phyloP scores from a whole-genome alignment of 257 asterid species.

The Solanum pimpinellifolium region DNA sequence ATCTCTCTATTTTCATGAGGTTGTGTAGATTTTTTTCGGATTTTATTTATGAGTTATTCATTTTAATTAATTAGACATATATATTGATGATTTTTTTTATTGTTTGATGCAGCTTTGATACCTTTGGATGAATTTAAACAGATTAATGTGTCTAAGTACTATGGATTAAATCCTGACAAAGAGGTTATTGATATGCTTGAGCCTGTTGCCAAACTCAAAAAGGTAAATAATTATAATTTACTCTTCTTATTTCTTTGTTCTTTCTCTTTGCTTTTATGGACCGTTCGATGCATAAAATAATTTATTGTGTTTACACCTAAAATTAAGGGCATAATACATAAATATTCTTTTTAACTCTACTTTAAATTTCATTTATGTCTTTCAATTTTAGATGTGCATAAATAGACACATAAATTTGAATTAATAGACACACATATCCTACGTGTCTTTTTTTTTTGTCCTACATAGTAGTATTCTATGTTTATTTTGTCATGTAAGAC shows the following conservation, averaged over 20 bases:
- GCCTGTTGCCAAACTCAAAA: conserved; percentile 24
- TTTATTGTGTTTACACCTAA: neutral
- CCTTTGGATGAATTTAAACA: conserved; percentile 61
- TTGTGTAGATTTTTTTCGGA: neutral
- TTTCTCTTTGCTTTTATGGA: neutral
- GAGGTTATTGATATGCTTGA: conserved; percentile 70
- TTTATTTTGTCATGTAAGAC: too few species aligned
- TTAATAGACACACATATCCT: too few species aligned
- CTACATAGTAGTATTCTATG: too few species aligned
- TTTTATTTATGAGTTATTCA: neutral
- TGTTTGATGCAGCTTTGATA: conserved; percentile 44
- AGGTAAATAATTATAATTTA: conserved; percentile 7
- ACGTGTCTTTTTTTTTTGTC: too few species aligned
- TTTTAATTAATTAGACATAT: too few species aligned
- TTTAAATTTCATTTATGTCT: too few species aligned
- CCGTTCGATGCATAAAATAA: rapidly evolving
- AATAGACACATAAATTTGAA: too few species aligned
- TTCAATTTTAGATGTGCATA: too few species aligned
- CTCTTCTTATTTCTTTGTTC: neutral
- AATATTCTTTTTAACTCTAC: too few species aligned
- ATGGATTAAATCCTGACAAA: conserved; percentile 64
- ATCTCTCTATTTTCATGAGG: neutral
- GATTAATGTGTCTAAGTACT: conserved; percentile 36
- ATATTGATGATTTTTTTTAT: neutral
- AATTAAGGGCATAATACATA: neutral